phyloP scores from a whole-genome alignment of 345 rosid genomes.

The Isatis tinctoria region DNA sequence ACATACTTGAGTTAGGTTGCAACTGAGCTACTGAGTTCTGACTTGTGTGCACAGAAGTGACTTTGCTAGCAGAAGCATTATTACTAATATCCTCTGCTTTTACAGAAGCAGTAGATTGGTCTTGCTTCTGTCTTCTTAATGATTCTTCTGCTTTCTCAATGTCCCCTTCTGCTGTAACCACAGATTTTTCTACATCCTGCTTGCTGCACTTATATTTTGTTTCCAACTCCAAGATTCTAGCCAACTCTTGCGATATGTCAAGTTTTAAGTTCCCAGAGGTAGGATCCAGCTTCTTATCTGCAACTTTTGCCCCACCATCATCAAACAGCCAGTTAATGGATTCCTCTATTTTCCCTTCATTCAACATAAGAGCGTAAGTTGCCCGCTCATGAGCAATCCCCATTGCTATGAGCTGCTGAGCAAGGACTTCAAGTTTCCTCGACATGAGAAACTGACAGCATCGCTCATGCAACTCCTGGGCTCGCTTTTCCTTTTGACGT shows the following conservation, averaged over 20 bases:
- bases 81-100: slow-evolving; percentile 61
- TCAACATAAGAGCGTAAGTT: slow-evolving; percentile 76
- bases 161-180: slow-evolving; percentile 75
- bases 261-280: slow-evolving; percentile 61
- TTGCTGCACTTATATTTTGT: slow-evolving; percentile 55
- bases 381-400: slow-evolving; percentile 80
- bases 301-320: slow-evolving; percentile 66
- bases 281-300: slow-evolving; percentile 47
- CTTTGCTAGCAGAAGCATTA: slow-evolving; percentile 38
- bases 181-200: slow-evolving; percentile 85
- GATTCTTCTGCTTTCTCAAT: slow-evolving; percentile 66
- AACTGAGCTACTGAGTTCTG: slow-evolving; percentile 41
- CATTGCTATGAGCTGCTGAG: slow-evolving; percentile 81
- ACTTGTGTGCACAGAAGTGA: slow-evolving; percentile 27
- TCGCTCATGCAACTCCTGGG: slow-evolving; percentile 80
- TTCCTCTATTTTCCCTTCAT: slow-evolving; percentile 86
- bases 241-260: slow-evolving; percentile 78
- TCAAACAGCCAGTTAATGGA: slow-evolving; percentile 67
- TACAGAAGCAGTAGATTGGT: slow-evolving; percentile 42
- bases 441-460: slow-evolving; percentile 85
- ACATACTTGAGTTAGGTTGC: slow-evolving; percentile 40
- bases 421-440: slow-evolving; percentile 75
- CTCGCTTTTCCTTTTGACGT: slow-evolving; percentile 90
- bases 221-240: slow-evolving; percentile 66
- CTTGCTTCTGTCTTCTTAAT: slow-evolving; percentile 52